A percentile compares a stretch with the other conserved stretches of the same genome.
Evolutionary conservation across 805 yeast species (phyloP).

Genomic region (Lipomyces starkeyi): DNA sequence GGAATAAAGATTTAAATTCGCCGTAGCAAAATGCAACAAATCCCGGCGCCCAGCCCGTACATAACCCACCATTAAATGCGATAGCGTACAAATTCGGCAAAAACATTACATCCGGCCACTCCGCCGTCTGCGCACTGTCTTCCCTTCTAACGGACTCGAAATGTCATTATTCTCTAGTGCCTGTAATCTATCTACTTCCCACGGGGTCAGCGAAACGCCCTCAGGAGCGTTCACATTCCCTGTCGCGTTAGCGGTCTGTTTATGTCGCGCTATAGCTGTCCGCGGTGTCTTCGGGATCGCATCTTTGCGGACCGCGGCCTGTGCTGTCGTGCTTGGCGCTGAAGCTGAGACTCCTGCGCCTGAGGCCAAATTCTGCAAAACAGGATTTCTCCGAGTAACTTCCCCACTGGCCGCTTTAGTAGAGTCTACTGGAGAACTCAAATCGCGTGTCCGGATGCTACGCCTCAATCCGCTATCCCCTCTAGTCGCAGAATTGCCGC

Average conservation of each 20-base stretch:
- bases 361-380: neutral
- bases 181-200: slow-evolving; percentile 31
- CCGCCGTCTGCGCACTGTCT: slow-evolving; percentile 14
- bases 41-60: neutral
- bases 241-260: neutral
- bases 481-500: slow-evolving; percentile 19
- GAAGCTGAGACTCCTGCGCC: slow-evolving; percentile 1
- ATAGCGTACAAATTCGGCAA: neutral
- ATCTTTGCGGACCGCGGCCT: slow-evolving; percentile 10
- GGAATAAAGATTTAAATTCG: too few species aligned
- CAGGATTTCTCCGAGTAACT: neutral
- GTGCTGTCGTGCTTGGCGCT: slow-evolving; percentile 34
- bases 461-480: slow-evolving; percentile 2
- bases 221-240: slow-evolving; percentile 3
- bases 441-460: neutral
- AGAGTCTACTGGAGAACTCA: neutral
- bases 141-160: slow-evolving; percentile 24
- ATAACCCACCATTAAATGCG: neutral
- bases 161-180: slow-evolving; percentile 10
- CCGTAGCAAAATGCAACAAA: too few species aligned
- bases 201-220: slow-evolving; percentile 27
- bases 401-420: neutral
- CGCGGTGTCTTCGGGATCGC: slow-evolving; percentile 17
- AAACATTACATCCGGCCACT: neutral
- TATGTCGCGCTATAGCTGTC: slow-evolving; percentile 3